Conservation (phyloP, 1,139 yeast species). For the Scheffersomyces segobiensis region DNA sequence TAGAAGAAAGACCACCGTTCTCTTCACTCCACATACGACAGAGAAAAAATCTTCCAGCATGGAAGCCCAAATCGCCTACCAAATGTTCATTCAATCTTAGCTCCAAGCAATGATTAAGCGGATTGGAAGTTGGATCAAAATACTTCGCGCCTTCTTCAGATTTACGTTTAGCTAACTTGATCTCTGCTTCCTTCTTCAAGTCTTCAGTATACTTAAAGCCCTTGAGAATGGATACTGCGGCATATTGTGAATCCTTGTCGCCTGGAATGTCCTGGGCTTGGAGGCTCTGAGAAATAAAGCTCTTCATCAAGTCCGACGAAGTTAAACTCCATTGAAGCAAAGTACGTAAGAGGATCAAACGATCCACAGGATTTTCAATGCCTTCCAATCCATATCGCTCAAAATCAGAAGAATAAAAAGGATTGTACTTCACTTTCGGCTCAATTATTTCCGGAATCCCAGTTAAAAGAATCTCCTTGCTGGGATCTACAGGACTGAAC, state of each 20-base stretch:
- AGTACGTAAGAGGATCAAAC: slow-evolving; percentile 47
- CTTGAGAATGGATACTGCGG: slow-evolving; percentile 37
- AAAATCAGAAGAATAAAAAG: slow-evolving; percentile 38
- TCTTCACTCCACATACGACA: slow-evolving; percentile 41
- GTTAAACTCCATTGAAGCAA: slow-evolving; percentile 52
- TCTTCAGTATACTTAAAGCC: slow-evolving; percentile 38
- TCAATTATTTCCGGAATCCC: slow-evolving; percentile 18
- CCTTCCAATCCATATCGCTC: slow-evolving; percentile 47
- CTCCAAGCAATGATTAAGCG: slow-evolving; percentile 38
- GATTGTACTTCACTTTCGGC: slow-evolving; percentile 23
- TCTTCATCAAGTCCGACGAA: slow-evolving; percentile 44
- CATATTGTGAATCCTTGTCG: slow-evolving; percentile 47
- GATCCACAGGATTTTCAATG: slow-evolving; percentile 40
- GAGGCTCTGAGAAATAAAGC: slow-evolving; percentile 29
- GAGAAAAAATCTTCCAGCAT: slow-evolving; percentile 47
- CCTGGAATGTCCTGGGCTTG: slow-evolving; percentile 45
- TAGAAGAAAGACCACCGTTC: slow-evolving; percentile 42
- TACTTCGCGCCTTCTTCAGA: slow-evolving; percentile 30
- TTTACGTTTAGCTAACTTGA: slow-evolving; percentile 29
- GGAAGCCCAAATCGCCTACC: slow-evolving; percentile 49
- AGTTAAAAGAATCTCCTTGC: slow-evolving; percentile 7
- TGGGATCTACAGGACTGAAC: slow-evolving; percentile 36
- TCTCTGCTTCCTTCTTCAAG: slow-evolving; percentile 32
- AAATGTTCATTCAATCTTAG: slow-evolving; percentile 41
- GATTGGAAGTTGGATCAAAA: slow-evolving; percentile 45